Evolutionary conservation across 306 rosid genomes (phyloP).

Genomic region (Gillenia trifoliata): DNA sequence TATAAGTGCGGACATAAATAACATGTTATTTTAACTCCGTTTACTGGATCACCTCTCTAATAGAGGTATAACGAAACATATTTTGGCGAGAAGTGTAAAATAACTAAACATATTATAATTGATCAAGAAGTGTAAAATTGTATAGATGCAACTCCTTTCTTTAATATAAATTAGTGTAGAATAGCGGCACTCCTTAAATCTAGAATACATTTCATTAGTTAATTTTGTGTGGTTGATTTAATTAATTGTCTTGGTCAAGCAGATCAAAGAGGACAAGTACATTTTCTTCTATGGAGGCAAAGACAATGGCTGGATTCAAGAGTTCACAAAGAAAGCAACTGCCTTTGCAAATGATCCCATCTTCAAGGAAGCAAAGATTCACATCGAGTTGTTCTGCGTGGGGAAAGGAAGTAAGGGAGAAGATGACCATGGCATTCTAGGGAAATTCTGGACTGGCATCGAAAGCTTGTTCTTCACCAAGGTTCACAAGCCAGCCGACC

Average conservation of each 20-base stretch:
- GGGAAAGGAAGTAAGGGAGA: conserved; percentile 26
- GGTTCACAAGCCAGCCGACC: conserved; percentile 8
- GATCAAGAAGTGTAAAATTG: too few relatives aligned
- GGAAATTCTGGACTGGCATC: conserved; percentile 38
- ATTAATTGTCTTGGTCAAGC: neutral
- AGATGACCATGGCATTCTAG: conserved; percentile 25
- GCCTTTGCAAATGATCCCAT: conserved; percentile 31
- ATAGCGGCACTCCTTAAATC: too few relatives aligned
- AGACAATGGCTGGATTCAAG: conserved; percentile 49
- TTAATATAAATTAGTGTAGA: too few relatives aligned
- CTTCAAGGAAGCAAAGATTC: conserved; percentile 39
- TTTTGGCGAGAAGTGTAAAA: too few relatives aligned
- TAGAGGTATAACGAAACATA: too few relatives aligned
- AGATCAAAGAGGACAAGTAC: conserved; percentile 45
- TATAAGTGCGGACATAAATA: too few relatives aligned
- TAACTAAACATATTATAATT: too few relatives aligned
- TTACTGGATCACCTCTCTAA: too few relatives aligned
- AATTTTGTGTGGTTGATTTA: neutral
- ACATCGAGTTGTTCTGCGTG: conserved; percentile 26
- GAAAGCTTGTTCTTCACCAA: conserved; percentile 41
- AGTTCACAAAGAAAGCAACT: conserved; percentile 39
- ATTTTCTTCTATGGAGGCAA: conserved; percentile 63
- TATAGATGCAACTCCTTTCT: too few relatives aligned
- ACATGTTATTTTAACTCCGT: too few relatives aligned
- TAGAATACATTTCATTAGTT: neutral